Base-by-base conservation (phyloP, 768 basidiomycete genomes). In the Chlorophyllum brunneum region DNA sequence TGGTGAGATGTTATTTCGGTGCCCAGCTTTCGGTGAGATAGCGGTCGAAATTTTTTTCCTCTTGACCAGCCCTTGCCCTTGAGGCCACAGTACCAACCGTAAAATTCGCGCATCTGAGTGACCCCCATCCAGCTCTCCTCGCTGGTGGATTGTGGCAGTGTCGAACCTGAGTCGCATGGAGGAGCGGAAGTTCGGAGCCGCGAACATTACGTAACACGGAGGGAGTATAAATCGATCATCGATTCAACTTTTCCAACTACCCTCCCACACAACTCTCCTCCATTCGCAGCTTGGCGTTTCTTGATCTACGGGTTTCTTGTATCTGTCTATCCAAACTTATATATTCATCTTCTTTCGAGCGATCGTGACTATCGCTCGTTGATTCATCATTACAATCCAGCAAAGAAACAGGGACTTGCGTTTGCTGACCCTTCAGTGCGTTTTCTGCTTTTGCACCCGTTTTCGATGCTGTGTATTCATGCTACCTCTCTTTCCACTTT, bases 351-450 rank as follows among this genome's bases (percentile, higher is more conserved):
- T 11, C 33, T 34, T 23, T 24, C 45, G 45, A 36, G 45, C 45
- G 45, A 47, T 47, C 31, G 13, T 23, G 22, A 15, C 33, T 23
- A 34, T 47, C 45, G 45, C 45, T 47, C 45, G 31, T 26, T 47
- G 45, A 47, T 66, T 69, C 81, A 88, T 64, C 67, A 88, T 87
- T 86, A 75, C 80, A 81, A 81, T 81, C n/a, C n/a, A n/a, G 67
- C 72, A 75, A 77, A 80, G 82, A 74, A 87, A 88, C 72, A 78
- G 70, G 69, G 86, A 89, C 76, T 83, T 89, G 67, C 86, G 87
- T 77, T 76, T 87, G 67, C 69, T 88, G 85, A 83, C 84, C 83
- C 81, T 83, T 67, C 80, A 80, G 88, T 89, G 56, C 59, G 86
- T 66, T 22, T 51, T 56, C 2, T 56, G 53, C 54, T 42, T 51